A percentile compares a stretch with the other conserved stretches of the same genome.
phyloP scores from a whole-genome alignment of 345 rosid species.

The Populus simonii region DNA sequence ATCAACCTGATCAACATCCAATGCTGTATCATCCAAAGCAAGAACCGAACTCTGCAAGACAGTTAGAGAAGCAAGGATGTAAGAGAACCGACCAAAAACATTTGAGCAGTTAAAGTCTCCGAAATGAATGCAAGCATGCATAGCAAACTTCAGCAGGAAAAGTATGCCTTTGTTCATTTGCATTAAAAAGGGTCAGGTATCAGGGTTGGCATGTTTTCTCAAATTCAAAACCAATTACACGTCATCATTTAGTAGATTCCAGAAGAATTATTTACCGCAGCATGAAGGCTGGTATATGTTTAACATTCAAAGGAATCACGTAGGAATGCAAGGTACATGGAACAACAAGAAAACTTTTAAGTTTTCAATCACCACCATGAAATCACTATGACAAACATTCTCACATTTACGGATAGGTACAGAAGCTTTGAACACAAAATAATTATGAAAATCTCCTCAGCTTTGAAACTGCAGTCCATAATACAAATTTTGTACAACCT shows the following conservation, averaged over 20 bases:
- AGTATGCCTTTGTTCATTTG: background rate
- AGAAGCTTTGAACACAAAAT: background rate
- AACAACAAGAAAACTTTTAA: background rate
- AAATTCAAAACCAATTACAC: background rate
- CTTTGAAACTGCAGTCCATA: background rate
- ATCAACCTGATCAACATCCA: slow-evolving; percentile 81
- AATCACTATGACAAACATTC: background rate
- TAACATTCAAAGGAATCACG: background rate
- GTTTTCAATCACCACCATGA: background rate
- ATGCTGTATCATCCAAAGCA: slow-evolving; percentile 66
- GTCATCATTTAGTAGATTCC: background rate
- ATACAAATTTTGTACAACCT: background rate
- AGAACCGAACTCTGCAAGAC: slow-evolving; percentile 64
- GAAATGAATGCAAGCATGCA: background rate
- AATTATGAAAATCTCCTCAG: background rate
- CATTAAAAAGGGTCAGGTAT: background rate
- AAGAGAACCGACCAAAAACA: slow-evolving; percentile 7
- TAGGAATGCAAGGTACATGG: background rate
- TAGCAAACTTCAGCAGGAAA: background rate
- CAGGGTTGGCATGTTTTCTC: background rate
- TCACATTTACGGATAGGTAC: background rate
- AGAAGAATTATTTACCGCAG: background rate
- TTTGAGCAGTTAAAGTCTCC: slow-evolving; percentile 5
- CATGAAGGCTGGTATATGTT: background rate
- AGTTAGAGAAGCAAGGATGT: slow-evolving; percentile 21